Evolutionary conservation across 805 yeast species (phyloP).

Genomic region (Saturnispora bothae): DNA sequence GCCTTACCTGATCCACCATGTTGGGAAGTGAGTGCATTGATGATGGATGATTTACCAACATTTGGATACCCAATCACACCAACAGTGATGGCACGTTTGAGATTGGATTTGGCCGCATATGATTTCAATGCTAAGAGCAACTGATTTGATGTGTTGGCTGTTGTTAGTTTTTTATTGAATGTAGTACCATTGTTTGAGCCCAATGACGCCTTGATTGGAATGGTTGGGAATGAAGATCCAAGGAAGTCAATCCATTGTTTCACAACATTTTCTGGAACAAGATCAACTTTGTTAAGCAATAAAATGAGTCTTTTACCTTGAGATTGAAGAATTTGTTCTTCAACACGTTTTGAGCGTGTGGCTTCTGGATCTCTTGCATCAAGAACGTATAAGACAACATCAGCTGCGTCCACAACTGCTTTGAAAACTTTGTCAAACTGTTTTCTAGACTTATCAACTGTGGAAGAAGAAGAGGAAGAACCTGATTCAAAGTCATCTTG

Average conservation of each 20-base stretch:
- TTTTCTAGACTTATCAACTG: constrained; percentile 66
- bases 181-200: constrained; percentile 60
- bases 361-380: constrained; percentile 97
- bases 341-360: constrained; percentile 85
- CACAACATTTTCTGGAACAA: constrained; percentile 77
- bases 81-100: constrained; percentile 81
- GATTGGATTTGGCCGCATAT: constrained; percentile 71
- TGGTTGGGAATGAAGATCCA: constrained; percentile 78
- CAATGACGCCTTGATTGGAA: constrained; percentile 75
- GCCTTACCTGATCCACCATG: constrained; percentile 65
- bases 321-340: constrained; percentile 73
- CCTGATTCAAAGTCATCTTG: constrained; percentile 27
- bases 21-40: constrained; percentile 76
- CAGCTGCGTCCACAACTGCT: constrained; percentile 85
- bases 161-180: constrained; percentile 66
- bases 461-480: constrained; percentile 29
- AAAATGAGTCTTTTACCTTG: constrained; percentile 78
- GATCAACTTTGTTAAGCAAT: constrained; percentile 83
- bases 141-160: constrained; percentile 58
- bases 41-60: constrained; percentile 92
- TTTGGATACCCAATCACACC: constrained; percentile 98
- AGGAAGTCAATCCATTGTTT: constrained; percentile 76
- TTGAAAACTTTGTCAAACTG: constrained; percentile 92
- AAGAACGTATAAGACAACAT: constrained; percentile 83
- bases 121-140: constrained; percentile 74